These are phyloP conservation scores for Asterophora lycoperdoides DNA, from an alignment of 768 basidiomycete species.

Conservation along the genomic window DNA sequence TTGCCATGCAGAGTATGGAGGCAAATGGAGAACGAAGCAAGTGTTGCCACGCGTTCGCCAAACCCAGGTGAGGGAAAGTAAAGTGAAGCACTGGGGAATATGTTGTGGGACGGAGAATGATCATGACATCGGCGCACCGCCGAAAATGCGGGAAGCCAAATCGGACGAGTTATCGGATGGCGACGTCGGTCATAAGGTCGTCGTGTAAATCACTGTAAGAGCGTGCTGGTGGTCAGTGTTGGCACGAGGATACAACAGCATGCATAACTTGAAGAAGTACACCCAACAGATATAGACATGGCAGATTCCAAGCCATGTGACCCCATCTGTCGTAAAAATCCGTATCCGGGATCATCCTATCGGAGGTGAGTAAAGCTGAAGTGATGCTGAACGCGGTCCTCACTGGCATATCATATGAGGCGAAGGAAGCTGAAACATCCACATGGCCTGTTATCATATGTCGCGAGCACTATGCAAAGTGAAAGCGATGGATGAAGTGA, in stretches of 20 bases:
- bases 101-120: neutral
- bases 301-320: constrained; percentile 6
- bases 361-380: neutral
- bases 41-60: neutral
- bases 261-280: neutral
- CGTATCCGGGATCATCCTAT: too few relatives aligned
- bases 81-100: neutral
- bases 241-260: constrained; percentile 7
- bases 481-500: neutral
- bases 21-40: constrained; percentile 12
- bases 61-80: constrained; percentile 1
- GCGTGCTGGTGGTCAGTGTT: neutral
- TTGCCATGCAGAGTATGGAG: neutral
- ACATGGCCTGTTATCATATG: constrained; percentile 10
- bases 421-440: constrained; percentile 1
- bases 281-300: neutral
- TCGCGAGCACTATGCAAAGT: neutral
- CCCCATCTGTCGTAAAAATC: neutral
- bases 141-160: neutral
- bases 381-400: neutral
- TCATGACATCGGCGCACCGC: constrained; percentile 9
- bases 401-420: constrained; percentile 6
- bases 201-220: constrained; percentile 2
- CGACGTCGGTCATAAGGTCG: constrained; percentile 12
- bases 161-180: constrained; percentile 2